phyloP scores from a whole-genome alignment of 2,329 filamentous ascomycete species.

The Emergomyces africanus region DNA sequence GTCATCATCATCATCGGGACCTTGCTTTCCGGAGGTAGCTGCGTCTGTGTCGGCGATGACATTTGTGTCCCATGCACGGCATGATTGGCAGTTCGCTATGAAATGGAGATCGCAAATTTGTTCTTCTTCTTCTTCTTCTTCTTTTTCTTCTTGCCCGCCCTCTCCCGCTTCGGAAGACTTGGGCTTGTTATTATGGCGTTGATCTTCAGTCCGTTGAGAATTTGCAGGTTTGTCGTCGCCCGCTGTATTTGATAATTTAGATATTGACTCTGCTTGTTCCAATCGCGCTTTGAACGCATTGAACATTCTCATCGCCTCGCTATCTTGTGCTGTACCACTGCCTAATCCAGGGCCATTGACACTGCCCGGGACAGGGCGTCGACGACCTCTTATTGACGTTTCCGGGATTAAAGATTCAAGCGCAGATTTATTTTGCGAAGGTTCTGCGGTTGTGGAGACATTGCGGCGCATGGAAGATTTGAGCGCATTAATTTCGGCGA shows the following conservation, averaged over 20 bases:
- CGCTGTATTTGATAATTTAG: neutral
- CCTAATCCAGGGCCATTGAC: slow-evolving; percentile 32
- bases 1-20: slow-evolving; percentile 25
- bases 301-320: slow-evolving; percentile 55
- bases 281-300: slow-evolving; percentile 70
- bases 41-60: neutral
- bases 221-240: neutral
- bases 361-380: slow-evolving; percentile 28
- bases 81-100: slow-evolving; percentile 89
- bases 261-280: slow-evolving; percentile 30
- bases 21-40: neutral
- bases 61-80: slow-evolving; percentile 65
- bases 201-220: neutral
- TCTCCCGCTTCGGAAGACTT: neutral
- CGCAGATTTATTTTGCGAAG: slow-evolving; percentile 31
- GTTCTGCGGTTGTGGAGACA: slow-evolving; percentile 16
- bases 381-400: slow-evolving; percentile 34
- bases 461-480: slow-evolving; percentile 37
- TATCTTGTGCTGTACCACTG: slow-evolving; percentile 41
- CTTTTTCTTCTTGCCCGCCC: neutral
- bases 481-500: slow-evolving; percentile 33
- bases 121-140: slow-evolving; percentile 49
- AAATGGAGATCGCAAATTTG: slow-evolving; percentile 87
- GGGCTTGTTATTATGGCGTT: neutral
- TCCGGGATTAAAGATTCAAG: slow-evolving; percentile 37